Evolutionary conservation across 2,329 filamentous ascomycete species (phyloP).

Genomic region (Ophiostoma ulmi): DNA sequence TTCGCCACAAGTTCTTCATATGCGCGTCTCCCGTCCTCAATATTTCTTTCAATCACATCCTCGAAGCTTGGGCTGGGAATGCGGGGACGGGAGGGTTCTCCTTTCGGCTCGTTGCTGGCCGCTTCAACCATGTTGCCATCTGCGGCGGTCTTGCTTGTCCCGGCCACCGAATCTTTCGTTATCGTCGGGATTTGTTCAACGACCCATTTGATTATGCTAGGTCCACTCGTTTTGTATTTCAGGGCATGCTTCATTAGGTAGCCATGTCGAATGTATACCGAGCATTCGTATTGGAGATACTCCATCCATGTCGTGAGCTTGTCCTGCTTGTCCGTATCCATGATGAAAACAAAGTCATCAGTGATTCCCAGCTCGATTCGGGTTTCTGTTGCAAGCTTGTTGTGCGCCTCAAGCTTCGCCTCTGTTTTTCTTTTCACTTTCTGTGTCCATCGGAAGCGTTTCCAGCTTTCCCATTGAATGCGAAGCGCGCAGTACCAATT

Average conservation of each 20-base stretch:
- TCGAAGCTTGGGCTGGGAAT: background rate
- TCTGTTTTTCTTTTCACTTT: background rate
- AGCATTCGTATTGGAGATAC: background rate
- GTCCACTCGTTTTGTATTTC: background rate
- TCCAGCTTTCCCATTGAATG: background rate
- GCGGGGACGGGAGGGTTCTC: background rate
- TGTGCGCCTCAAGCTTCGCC: background rate
- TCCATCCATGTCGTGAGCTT: constrained; percentile 4
- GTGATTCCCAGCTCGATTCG: background rate
- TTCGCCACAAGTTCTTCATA: background rate
- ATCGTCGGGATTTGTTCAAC: background rate
- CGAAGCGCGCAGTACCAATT: background rate
- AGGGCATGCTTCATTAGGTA: background rate
- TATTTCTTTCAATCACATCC: background rate
- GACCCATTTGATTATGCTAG: background rate
- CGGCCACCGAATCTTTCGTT: background rate
- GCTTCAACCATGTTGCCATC: background rate
- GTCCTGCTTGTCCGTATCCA: background rate
- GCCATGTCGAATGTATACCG: background rate
- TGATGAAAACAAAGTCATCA: background rate
- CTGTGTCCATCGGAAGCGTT: background rate
- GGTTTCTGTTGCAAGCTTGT: background rate
- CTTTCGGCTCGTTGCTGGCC: background rate
- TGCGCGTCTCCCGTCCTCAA: background rate
- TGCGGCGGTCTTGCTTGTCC: background rate